These are phyloP conservation scores for Phlebopus sp. DNA, from an alignment of 1,284 basidiomycete species.

Conservation along the genomic window DNA sequence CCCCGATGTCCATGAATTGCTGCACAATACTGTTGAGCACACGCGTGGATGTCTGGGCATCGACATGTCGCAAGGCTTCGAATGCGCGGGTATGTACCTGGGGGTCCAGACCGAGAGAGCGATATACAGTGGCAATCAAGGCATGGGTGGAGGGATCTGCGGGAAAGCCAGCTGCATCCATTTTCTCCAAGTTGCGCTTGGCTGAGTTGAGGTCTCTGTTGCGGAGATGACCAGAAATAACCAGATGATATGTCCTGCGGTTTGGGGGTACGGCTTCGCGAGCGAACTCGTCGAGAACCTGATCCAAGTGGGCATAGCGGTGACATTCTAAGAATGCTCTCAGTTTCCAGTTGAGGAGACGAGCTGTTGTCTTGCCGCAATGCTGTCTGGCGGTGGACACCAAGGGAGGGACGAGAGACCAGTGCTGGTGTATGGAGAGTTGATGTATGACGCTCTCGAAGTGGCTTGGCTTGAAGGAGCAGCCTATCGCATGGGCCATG, in stretches of 20 bases:
- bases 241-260: conserved; percentile 61
- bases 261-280: conserved; percentile 45
- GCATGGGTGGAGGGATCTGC: conserved; percentile 58
- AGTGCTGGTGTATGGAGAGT: conserved; percentile 44
- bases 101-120: conserved; percentile 55
- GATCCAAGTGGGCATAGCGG: conserved; percentile 44
- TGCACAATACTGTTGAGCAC: conserved; percentile 65
- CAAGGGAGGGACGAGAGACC: conserved; percentile 48
- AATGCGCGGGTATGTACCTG: conserved; percentile 53
- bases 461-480: conserved; percentile 45
- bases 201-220: conserved; percentile 62
- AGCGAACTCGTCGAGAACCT: conserved; percentile 49
- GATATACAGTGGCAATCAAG: conserved; percentile 55
- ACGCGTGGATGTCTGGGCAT: conserved; percentile 40
- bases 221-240: conserved; percentile 62
- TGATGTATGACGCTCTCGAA: conserved; percentile 57
- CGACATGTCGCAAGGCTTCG: conserved; percentile 41
- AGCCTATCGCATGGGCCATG: conserved; percentile 49
- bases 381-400: conserved; percentile 46
- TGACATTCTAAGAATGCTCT: conserved; percentile 55
- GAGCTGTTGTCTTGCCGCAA: conserved; percentile 45
- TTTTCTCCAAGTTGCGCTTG: conserved; percentile 46
- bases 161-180: conserved; percentile 54
- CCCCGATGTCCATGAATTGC: conserved; percentile 53
- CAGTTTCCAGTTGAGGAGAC: conserved; percentile 67